Base-by-base conservation (phyloP, 2,329 filamentous ascomycete genomes). In the Lachnellula arida region DNA sequence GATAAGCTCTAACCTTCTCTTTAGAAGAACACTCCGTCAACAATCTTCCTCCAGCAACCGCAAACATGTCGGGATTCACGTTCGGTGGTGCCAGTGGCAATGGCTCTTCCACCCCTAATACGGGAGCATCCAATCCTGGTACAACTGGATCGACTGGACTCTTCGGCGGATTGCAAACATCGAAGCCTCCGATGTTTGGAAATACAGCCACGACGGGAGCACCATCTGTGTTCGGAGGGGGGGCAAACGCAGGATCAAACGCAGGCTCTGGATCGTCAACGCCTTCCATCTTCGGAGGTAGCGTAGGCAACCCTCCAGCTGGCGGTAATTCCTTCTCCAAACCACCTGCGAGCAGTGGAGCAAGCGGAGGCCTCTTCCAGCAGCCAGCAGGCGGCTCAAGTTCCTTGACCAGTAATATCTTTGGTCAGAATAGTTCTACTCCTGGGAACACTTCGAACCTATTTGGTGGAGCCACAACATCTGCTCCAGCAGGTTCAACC, bases 311-410 rank as follows among this genome's bases (percentile, higher is more conserved):
- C 51, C 50, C 69, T 43, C 64, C 70, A 7, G 44, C 68, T 44
- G 57, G 54, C 49, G 54, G 57, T 22, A 40, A 64, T 5, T 65
- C 67, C 53, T 60, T 63, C 4, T 23, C 51, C 6, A 49, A 49
- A 43, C 56, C 39, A 51, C 47, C 53, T 46, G 39, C 43, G 15
- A 48, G 23, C 19, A 67, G 69, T 3, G 61, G 67, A 35, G 60
- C 66, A 49, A 46, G 67, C 49, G 63, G 67, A 19, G 61, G 64
- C 49, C 46, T 74, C 37, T 74, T 74, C 51, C 62, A 65, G 11
- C 53, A 32, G 9, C 28, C 43, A 23, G 43, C 49, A 42, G 39
- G 49, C 23, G 47, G 6, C 14, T 6, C 49, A 12, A 49, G 23
- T 46, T 9, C 40, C 3, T 39, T 22, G 22, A 9, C 12, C 17